Evolutionary conservation across 2,329 filamentous ascomycete species (phyloP).

Genomic region (Pezicula radicicola): DNA sequence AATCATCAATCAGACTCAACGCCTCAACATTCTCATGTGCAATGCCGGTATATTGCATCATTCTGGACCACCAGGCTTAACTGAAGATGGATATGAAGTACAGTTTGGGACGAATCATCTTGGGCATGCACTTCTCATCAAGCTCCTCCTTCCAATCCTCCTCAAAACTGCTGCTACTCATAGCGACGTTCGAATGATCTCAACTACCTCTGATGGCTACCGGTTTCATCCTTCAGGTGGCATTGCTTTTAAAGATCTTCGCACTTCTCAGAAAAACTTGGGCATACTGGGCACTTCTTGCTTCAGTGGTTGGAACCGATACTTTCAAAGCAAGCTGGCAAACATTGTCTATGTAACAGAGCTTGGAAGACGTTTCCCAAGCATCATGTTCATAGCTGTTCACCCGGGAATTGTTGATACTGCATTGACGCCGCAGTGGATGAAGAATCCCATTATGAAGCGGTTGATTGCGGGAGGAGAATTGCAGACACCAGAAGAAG

Average conservation of each 20-base stretch:
- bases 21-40: conserved; percentile 39
- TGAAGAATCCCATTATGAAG: conserved; percentile 5
- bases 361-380: conserved; percentile 33
- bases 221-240: conserved; percentile 5
- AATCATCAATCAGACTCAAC: conserved; percentile 30
- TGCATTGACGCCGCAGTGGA: conserved; percentile 3
- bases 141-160: conserved; percentile 9
- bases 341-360: conserved; percentile 39
- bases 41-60: conserved; percentile 27
- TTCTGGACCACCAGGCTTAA: conserved; percentile 17
- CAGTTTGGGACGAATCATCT: conserved; percentile 20
- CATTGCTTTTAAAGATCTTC: conserved; percentile 27
- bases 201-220: conserved; percentile 16
- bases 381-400: conserved; percentile 31
- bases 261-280: conserved; percentile 5
- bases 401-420: conserved; percentile 31
- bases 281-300: no score
- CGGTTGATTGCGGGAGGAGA: conserved; percentile 19
- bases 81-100: conserved; percentile 27
- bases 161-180: conserved; percentile 10
- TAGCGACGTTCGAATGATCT: conserved; percentile 6
- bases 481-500: conserved; percentile 21
- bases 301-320: conserved; percentile 18
- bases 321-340: conserved; percentile 44
- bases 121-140: conserved; percentile 12